phyloP scores from a whole-genome alignment of 805 yeast species.

The Millerozyma miso region DNA sequence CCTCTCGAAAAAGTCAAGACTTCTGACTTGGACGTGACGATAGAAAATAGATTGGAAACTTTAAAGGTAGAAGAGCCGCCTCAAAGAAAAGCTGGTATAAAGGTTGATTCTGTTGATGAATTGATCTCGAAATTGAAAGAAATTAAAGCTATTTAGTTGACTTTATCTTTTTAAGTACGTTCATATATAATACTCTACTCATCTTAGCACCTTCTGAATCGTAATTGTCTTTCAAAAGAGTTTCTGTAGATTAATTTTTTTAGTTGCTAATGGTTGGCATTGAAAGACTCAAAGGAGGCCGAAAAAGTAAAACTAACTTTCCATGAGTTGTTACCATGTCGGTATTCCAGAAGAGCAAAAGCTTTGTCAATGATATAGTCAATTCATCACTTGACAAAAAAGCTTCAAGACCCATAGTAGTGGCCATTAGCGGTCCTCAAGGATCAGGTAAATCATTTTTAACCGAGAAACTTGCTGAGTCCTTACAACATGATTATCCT shows the following conservation, averaged over 20 bases:
- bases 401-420: constrained; percentile 37
- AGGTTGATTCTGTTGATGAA: constrained; percentile 78
- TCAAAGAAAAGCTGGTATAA: constrained; percentile 73
- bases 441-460: constrained; percentile 74
- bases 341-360: neutral
- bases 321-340: too few relatives aligned
- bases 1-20: constrained; percentile 66
- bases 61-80: constrained; percentile 83
- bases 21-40: constrained; percentile 66
- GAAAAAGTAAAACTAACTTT: too few relatives aligned
- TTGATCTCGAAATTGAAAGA: constrained; percentile 75
- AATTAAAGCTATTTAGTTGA: constrained; percentile 54
- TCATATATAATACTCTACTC: neutral
- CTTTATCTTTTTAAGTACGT: neutral
- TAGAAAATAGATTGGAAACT: constrained; percentile 60
- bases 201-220: too few relatives aligned
- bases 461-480: constrained; percentile 35
- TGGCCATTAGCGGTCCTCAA: constrained; percentile 69
- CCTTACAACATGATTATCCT: constrained; percentile 33
- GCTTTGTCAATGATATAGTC: neutral
- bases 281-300: too few relatives aligned
- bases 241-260: too few relatives aligned
- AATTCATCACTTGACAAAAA: neutral
- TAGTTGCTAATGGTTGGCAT: too few relatives aligned
- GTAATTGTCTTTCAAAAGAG: too few relatives aligned